These are phyloP conservation scores for Salmacisia buchloeana DNA, from an alignment of 1,284 basidiomycete species.

Conservation along the genomic window DNA sequence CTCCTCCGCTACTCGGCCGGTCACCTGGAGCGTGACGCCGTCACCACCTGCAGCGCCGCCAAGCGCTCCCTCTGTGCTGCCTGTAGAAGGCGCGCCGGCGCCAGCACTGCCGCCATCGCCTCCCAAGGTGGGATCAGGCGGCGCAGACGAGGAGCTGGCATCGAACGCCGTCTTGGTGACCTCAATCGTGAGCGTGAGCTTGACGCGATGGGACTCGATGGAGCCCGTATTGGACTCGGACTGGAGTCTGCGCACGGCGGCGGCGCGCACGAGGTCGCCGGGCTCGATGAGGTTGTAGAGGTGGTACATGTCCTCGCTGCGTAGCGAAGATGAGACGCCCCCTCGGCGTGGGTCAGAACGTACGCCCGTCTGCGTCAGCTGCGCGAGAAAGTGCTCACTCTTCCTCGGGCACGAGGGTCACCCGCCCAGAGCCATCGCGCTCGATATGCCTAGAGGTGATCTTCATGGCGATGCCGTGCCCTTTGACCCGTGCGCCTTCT, in stretches of 20 bases:
- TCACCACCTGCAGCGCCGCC: conserved; percentile 6
- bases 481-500: background rate
- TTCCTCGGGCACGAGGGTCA: conserved; percentile 43
- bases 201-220: conserved; percentile 80
- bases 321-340: too few relatives aligned
- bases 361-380: background rate
- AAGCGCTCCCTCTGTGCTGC: conserved; percentile 22
- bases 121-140: conserved; percentile 30
- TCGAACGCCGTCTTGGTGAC: conserved; percentile 61
- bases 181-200: conserved; percentile 74
- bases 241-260: conserved; percentile 69
- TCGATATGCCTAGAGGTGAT: conserved; percentile 44
- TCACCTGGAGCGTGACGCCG: conserved; percentile 66
- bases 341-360: too few relatives aligned
- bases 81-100: conserved; percentile 14
- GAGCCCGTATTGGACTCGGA: conserved; percentile 84
- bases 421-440: conserved; percentile 45
- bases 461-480: conserved; percentile 28
- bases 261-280: conserved; percentile 81
- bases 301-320: conserved; percentile 94
- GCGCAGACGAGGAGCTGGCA: conserved; percentile 33
- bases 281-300: conserved; percentile 84
- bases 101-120: conserved; percentile 12
- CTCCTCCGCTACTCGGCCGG: conserved; percentile 82
- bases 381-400: conserved; percentile 28